These are phyloP conservation scores for Phytophthora agathidicida DNA, from an alignment of 352 stramenopile species.

Conservation along the genomic window DNA sequence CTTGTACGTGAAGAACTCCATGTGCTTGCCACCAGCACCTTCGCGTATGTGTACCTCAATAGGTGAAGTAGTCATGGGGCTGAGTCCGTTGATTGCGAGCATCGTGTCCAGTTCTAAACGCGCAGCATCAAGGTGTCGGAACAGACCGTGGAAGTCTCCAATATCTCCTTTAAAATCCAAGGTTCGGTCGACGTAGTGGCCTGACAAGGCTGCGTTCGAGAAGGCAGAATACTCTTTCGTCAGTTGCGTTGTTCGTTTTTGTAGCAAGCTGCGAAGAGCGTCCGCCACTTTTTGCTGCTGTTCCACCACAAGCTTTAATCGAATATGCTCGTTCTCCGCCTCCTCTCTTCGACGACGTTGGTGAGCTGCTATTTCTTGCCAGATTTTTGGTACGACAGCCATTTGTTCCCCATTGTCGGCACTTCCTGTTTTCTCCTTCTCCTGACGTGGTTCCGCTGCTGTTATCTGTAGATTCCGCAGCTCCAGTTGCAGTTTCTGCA, in stretches of 20 bases:
- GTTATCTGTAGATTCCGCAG: background rate
- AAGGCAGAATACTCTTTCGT: constrained; percentile 1
- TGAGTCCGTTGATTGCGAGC: background rate
- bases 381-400: background rate
- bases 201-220: background rate
- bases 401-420: background rate
- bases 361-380: background rate
- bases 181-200: background rate
- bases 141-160: background rate
- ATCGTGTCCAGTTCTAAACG: background rate
- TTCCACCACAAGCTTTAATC: background rate
- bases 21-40: background rate
- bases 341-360: background rate
- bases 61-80: background rate
- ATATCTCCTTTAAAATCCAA: background rate
- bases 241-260: background rate
- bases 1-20: constrained; percentile 1
- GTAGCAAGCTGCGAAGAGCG: background rate
- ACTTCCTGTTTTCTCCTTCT: background rate
- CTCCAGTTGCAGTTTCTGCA: background rate
- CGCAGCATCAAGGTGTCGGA: no score
- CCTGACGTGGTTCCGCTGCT: background rate
- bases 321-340: constrained; percentile 1
- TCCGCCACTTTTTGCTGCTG: background rate
- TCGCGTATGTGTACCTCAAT: no score